Evolutionary conservation across 2,329 filamentous ascomycete species (phyloP), one percentile per base, ranked within the genome.

Genomic region (Curvularia spicifera): DNA sequence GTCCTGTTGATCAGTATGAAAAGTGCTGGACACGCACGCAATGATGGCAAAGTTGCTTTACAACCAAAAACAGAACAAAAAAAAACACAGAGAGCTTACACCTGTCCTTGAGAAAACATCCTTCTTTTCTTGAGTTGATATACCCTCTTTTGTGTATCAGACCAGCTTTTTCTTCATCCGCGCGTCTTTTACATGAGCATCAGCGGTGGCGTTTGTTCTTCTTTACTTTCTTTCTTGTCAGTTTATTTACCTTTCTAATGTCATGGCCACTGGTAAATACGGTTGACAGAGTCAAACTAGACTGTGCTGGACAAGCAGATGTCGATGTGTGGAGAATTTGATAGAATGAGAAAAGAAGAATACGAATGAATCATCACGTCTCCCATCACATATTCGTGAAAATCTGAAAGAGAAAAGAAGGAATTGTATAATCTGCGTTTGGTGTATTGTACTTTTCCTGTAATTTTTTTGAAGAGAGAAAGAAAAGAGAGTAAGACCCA

Each of bases 131-230:
- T 8, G 15, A 37, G 35, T 39, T 33, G 51, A 53, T 53, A 53
- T 26, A 35, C 42, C 42, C 29, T 31, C 29, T 31, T 20, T 35
- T 39, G n/a, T 42, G n/a, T 26, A 20, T 31, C 35, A 39, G 48
- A 26, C 40, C 13, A 43, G 29, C 20, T 50, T 44, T 42, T 42
- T 47, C 39, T 42, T 46, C 39, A 3, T 37, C 35, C 18, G 8
- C 44, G 4, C 44, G 28, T 46, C 44, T 46, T 46, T 46, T 31
- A 12, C 44, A 46, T 46, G 44, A 46, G 44, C 44, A 46, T 46
- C 44, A 46, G 35, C 48, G 46, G 33, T 28, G 44, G 12, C 26
- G 22, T 53, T 28, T 53, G 33, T 37, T 7, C 4, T 12, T 37
- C n/a, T 15, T n/a, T 35, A 9, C n/a, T 45, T 37, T 7, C 4